phyloP scores from a whole-genome alignment of 345 rosid genomes.

The rapeseed (Brassica napus) region Da-Ae NC_063436.1:1662501-1663000 shows the following conservation, averaged over 20 bases:
- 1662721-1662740: conserved; percentile 31
- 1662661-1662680: neutral
- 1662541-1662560: neutral
- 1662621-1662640: neutral
- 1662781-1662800: conserved; percentile 19
- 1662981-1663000: neutral
- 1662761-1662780: conserved; percentile 56
- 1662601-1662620: neutral
- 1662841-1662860: conserved; percentile 40
- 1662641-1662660: neutral
- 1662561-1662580: neutral
- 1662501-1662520: neutral
- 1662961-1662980: neutral
- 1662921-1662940: conserved; percentile 85
- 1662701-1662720: neutral
- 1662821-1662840: conserved; percentile 7
- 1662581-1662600: neutral
- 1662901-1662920: conserved; percentile 91
- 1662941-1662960: conserved; percentile 63
- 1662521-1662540: neutral
- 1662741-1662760: conserved; percentile 87
- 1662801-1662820: neutral
- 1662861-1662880: conserved; percentile 85
- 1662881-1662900: conserved; percentile 64
- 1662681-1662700: neutral